Evolutionary conservation across 306 rosid genomes (phyloP).

Genomic region (Ziziphus jujuba): DNA sequence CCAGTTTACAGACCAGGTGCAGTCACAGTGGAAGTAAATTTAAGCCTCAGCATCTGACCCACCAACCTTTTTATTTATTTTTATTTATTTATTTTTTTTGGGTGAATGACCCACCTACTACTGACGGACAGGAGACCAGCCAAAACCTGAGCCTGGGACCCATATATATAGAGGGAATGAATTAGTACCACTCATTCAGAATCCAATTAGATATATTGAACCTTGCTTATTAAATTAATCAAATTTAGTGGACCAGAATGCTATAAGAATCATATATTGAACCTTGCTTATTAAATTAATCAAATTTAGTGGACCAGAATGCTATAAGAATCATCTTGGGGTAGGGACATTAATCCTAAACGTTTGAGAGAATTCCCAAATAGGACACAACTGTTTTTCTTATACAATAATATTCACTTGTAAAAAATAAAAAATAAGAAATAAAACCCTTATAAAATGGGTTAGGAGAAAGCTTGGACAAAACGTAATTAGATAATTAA

Average conservation of each 20-base stretch:
- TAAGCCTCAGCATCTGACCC: no score
- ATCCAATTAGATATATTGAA: not conserved
- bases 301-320: conserved; percentile 12
- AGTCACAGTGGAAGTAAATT: no score
- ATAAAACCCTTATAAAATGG: no score
- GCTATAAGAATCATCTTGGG: not conserved
- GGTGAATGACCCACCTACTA: no score
- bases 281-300: not conserved
- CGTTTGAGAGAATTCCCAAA: not conserved
- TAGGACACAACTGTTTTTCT: not conserved
- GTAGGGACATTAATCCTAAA: not conserved
- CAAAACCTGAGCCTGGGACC: not conserved
- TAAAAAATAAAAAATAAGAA: not conserved
- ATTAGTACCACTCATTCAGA: no score
- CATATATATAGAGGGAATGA: not conserved
- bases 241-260: conserved; percentile 15
- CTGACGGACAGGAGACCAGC: not conserved
- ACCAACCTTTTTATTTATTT: no score
- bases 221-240: not conserved
- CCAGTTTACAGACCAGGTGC: no score
- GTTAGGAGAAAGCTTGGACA: not conserved
- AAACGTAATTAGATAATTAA: no score
- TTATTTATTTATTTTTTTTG: no score
- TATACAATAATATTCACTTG: no score
- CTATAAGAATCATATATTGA: not conserved